Conservation (phyloP, 225 moss, liverwort and hornwort species). For the Rhytidiadelphus loreus region DNA sequence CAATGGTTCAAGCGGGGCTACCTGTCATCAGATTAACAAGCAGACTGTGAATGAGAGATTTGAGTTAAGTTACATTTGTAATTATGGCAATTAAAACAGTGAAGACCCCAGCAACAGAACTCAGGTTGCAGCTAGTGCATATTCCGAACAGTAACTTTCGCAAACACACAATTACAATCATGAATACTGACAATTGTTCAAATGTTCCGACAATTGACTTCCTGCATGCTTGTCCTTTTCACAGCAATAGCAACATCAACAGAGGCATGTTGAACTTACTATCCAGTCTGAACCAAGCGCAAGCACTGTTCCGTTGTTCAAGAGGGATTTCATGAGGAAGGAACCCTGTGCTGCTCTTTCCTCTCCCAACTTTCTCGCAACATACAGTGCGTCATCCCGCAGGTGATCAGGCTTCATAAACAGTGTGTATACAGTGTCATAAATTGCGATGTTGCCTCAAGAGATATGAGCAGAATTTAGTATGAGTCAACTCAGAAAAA, state of each 20-base stretch:
- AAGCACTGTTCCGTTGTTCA: conserved; percentile 59
- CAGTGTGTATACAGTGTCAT: neutral
- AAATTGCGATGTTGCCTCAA: neutral
- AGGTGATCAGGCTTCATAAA: conserved; percentile 62
- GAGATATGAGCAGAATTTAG: neutral
- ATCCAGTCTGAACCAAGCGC: conserved; percentile 90
- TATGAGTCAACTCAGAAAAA: neutral
- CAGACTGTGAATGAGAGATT: neutral
- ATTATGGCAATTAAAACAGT: neutral
- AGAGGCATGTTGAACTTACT: conserved; percentile 19
- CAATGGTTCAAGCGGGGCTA: conserved; percentile 63
- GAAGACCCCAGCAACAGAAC: neutral
- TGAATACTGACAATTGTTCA: neutral
- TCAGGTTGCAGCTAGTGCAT: neutral
- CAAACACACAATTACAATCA: neutral
- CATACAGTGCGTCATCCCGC: conserved; percentile 59
- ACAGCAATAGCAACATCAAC: neutral
- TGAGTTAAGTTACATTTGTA: neutral
- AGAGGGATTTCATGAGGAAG: conserved; percentile 54
- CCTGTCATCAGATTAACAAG: conserved; percentile 21
- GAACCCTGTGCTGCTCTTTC: conserved; percentile 62
- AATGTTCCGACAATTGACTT: neutral
- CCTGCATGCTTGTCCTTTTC: neutral
- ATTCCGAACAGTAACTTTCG: neutral
- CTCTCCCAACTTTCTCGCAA: conserved; percentile 55